These are phyloP conservation scores for Nakazawaea peltata DNA, from an alignment of 805 yeast species.

Conservation along the genomic window DNA sequence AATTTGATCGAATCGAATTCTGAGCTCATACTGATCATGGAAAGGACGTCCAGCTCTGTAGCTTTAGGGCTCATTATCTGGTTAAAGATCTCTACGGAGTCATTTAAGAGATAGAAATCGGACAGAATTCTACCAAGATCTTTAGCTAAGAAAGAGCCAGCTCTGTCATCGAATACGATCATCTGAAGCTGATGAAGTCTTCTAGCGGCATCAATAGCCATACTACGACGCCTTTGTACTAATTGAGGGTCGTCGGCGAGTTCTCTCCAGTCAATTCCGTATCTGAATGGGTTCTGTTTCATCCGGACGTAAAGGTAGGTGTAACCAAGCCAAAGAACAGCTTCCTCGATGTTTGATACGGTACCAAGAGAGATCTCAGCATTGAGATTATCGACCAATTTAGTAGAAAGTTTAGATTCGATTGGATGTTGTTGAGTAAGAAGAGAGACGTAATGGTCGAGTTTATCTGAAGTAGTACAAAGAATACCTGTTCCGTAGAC, in stretches of 20 bases:
- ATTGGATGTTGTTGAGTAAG: conserved; percentile 94
- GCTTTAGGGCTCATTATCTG: conserved; percentile 77
- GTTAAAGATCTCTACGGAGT: conserved; percentile 84
- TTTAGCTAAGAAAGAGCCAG: conserved; percentile 73
- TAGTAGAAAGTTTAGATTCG: conserved; percentile 73
- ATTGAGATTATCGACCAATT: conserved; percentile 84
- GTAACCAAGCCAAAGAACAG: conserved; percentile 95
- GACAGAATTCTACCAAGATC: conserved; percentile 93
- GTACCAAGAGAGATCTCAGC: conserved; percentile 96
- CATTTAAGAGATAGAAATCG: conserved; percentile 81
- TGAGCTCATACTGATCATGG: conserved; percentile 84
- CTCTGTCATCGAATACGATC: conserved; percentile 85
- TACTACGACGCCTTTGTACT: conserved; percentile 60
- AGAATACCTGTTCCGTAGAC: conserved; percentile 82
- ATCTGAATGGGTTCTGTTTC: conserved; percentile 88
- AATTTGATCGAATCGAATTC: conserved; percentile 89
- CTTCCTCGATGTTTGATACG: conserved; percentile 91
- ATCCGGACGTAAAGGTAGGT: conserved; percentile 91
- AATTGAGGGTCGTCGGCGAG: conserved; percentile 76
- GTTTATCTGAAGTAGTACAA: conserved; percentile 71
- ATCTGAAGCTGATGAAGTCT: conserved; percentile 81
- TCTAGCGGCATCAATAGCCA: conserved; percentile 76
- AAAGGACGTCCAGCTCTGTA: conserved; percentile 84
- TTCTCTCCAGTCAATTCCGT: conserved; percentile 87
- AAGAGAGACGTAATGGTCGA: conserved; percentile 84